A percentile compares a stretch with the other conserved stretches of the same genome.
Evolutionary conservation across 1,284 basidiomycete species (phyloP).

Genomic region (Ceratorhiza oryzae-sativae): DNA sequence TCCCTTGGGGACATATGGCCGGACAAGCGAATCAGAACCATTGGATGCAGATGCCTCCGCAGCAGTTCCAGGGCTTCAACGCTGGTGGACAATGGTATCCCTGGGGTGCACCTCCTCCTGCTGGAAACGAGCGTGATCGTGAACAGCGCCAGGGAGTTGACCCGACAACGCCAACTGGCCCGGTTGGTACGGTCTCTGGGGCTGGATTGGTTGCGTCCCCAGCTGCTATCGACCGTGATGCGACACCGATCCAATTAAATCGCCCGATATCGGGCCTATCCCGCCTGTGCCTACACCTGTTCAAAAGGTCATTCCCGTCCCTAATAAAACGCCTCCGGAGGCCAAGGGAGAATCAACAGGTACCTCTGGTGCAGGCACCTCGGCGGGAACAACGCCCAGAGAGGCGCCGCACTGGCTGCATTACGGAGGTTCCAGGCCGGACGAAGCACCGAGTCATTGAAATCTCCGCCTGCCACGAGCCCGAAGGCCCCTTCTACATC

Average conservation of each 20-base stretch:
- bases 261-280: slow-evolving; percentile 16
- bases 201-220: slow-evolving; percentile 13
- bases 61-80: slow-evolving; percentile 42
- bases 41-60: slow-evolving; percentile 21
- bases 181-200: neutral
- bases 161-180: slow-evolving; percentile 10
- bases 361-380: slow-evolving; percentile 44
- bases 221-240: neutral
- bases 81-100: slow-evolving; percentile 42
- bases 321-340: slow-evolving; percentile 51
- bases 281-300: slow-evolving; percentile 33
- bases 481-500: neutral
- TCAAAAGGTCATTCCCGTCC: slow-evolving; percentile 36
- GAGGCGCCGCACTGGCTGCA: slow-evolving; percentile 54
- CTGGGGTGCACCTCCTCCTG: slow-evolving; percentile 35
- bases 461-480: slow-evolving; percentile 21
- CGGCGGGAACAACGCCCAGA: slow-evolving; percentile 43
- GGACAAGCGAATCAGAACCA: slow-evolving; percentile 14
- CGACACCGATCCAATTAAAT: slow-evolving; percentile 19
- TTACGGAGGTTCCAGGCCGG: slow-evolving; percentile 48
- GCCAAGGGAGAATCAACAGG: slow-evolving; percentile 58
- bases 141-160: neutral
- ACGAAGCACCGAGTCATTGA: slow-evolving; percentile 30
- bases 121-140: slow-evolving; percentile 25
- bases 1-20: slow-evolving; percentile 6